A percentile compares a stretch with the other conserved stretches of the same genome.
phyloP scores from a whole-genome alignment of 2,329 filamentous ascomycete genomes.

The Endothia cerciana region DNA sequence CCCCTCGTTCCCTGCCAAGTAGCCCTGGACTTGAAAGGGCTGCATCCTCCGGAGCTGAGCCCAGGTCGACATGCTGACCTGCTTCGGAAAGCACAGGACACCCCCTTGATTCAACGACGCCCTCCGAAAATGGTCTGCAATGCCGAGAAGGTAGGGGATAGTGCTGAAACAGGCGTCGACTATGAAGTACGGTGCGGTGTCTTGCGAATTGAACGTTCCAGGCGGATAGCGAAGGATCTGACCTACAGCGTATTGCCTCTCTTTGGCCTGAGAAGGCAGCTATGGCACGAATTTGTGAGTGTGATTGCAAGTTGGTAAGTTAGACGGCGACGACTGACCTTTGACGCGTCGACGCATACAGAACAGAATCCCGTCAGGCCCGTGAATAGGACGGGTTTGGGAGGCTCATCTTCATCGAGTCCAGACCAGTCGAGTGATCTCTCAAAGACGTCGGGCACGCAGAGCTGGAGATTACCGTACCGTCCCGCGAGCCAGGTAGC shows the following conservation, averaged over 20 bases:
- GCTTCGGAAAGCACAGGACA: background rate
- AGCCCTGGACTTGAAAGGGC: constrained; percentile 16
- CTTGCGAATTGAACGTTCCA: constrained; percentile 6
- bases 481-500: constrained; percentile 23
- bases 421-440: constrained; percentile 16
- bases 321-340: constrained; percentile 14
- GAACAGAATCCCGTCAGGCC: constrained; percentile 25
- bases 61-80: constrained; percentile 14
- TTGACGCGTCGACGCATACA: constrained; percentile 17
- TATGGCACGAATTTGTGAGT: constrained; percentile 1
- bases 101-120: background rate
- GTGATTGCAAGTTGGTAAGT: background rate
- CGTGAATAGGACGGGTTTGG: constrained; percentile 3
- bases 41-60: constrained; percentile 15
- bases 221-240: background rate
- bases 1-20: background rate
- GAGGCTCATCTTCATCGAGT: constrained; percentile 20
- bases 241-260: background rate
- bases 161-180: background rate
- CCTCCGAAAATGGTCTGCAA: constrained; percentile 4
- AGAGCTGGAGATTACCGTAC: constrained; percentile 20
- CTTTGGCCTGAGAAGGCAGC: constrained; percentile 4
- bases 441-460: constrained; percentile 18
- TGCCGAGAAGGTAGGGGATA: constrained; percentile 22
- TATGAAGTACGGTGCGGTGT: constrained; percentile 14